Evolutionary conservation across 2,329 filamentous ascomycete genomes (phyloP).

Genomic region (Elsinoe fawcettii): DNA sequence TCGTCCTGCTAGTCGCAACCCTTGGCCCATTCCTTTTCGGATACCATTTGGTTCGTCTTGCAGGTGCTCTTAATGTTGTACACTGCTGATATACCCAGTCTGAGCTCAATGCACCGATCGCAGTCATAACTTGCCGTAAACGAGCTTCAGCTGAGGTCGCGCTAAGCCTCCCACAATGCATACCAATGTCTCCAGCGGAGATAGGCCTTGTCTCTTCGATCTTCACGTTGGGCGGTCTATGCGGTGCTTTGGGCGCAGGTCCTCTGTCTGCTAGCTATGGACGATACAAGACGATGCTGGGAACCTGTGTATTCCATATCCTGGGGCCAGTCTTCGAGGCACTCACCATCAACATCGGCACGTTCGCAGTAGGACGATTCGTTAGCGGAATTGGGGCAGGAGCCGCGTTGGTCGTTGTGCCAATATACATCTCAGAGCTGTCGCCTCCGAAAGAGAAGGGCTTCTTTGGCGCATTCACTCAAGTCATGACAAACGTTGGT

Average conservation of each 20-base stretch:
- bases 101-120: slow-evolving; percentile 90
- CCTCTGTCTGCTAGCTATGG: slow-evolving; percentile 72
- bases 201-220: slow-evolving; percentile 84
- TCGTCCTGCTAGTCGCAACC: slow-evolving; percentile 67
- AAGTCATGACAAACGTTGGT: slow-evolving; percentile 82
- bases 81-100: slow-evolving; percentile 47
- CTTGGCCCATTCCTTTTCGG: slow-evolving; percentile 90
- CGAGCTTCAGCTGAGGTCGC: slow-evolving; percentile 32
- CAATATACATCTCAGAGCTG: slow-evolving; percentile 89
- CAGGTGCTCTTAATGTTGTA: slow-evolving; percentile 12
- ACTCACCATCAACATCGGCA: slow-evolving; percentile 55
- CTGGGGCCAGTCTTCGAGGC: slow-evolving; percentile 70
- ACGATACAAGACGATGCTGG: slow-evolving; percentile 65
- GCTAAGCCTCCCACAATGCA: slow-evolving; percentile 59
- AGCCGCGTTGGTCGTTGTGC: slow-evolving; percentile 83
- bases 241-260: slow-evolving; percentile 73
- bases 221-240: slow-evolving; percentile 80
- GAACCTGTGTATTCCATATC: slow-evolving; percentile 69
- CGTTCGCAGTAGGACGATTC: slow-evolving; percentile 67
- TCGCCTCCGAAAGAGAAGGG: slow-evolving; percentile 54
- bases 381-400: slow-evolving; percentile 79
- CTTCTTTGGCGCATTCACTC: slow-evolving; percentile 78
- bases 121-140: slow-evolving; percentile 80
- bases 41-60: slow-evolving; percentile 67
- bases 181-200: slow-evolving; percentile 73